Conservation (phyloP, 306 rosid genomes). For the Gleditsia sinensis region DNA sequence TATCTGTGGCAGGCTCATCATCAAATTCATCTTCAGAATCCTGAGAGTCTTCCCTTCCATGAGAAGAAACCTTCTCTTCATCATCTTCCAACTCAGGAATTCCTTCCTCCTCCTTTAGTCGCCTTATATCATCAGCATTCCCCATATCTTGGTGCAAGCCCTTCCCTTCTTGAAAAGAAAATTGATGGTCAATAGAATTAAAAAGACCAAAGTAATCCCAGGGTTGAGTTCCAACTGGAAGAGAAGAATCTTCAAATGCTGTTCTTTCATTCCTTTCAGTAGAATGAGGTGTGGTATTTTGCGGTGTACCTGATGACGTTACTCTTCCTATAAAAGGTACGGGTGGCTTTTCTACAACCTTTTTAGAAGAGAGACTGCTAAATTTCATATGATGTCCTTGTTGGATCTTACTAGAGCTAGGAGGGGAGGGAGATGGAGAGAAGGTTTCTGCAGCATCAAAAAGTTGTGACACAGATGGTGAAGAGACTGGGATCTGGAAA, state of each 20-base stretch:
- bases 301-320: conserved; percentile 59
- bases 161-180: conserved; percentile 72
- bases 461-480: conserved; percentile 61
- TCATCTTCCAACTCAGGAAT: conserved; percentile 76
- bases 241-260: conserved; percentile 60
- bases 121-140: conserved; percentile 48
- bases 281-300: conserved; percentile 39
- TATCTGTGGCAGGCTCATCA: conserved; percentile 65
- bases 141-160: conserved; percentile 47
- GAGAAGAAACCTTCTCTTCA: conserved; percentile 61
- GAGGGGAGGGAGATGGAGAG: conserved; percentile 75
- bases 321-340: conserved; percentile 58
- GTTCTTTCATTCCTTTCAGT: conserved; percentile 44
- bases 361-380: conserved; percentile 53
- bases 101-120: conserved; percentile 68
- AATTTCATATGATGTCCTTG: conserved; percentile 71
- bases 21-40: conserved; percentile 88
- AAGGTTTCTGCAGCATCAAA: conserved; percentile 47
- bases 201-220: conserved; percentile 95
- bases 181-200: conserved; percentile 69
- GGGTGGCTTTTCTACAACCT: conserved; percentile 69
- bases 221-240: conserved; percentile 57
- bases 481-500: conserved; percentile 61
- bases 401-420: conserved; percentile 58
- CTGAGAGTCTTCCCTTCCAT: conserved; percentile 58